phyloP scores from a whole-genome alignment of 768 basidiomycete genomes.

The Mycena amicta region DNA sequence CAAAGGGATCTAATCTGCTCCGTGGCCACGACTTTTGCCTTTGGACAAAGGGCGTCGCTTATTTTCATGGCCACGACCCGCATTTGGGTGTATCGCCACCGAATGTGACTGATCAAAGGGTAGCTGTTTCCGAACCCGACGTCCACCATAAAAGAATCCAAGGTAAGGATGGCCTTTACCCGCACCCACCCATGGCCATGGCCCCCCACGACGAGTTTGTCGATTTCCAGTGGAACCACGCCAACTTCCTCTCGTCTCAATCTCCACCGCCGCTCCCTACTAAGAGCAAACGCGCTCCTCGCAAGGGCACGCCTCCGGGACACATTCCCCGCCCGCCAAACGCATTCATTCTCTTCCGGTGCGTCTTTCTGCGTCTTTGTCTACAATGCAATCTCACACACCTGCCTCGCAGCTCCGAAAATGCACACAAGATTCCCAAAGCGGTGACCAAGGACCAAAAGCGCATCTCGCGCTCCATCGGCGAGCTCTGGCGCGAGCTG shows the following conservation, averaged over 20 bases:
- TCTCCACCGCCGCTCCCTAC: background rate
- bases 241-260: background rate
- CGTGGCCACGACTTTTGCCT: background rate
- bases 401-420: background rate
- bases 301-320: conserved; percentile 30
- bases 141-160: background rate
- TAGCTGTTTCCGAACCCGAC: background rate
- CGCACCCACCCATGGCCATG: background rate
- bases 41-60: background rate
- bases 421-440: background rate
- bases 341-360: conserved; percentile 77
- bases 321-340: conserved; percentile 81
- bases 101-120: background rate
- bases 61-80: background rate
- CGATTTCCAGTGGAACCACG: background rate
- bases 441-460: conserved; percentile 2
- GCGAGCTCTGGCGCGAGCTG: conserved; percentile 1
- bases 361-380: conserved; percentile 49
- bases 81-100: background rate
- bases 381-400: background rate
- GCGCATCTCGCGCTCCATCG: conserved; percentile 1
- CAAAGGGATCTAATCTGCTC: background rate
- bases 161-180: background rate
- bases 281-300: conserved; percentile 19
- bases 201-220: background rate